A percentile compares a stretch with the other conserved stretches of the same genome.
Evolutionary conservation across 352 stramenopile species (phyloP).

Genomic region (Phytopythium sindhum): DNA sequence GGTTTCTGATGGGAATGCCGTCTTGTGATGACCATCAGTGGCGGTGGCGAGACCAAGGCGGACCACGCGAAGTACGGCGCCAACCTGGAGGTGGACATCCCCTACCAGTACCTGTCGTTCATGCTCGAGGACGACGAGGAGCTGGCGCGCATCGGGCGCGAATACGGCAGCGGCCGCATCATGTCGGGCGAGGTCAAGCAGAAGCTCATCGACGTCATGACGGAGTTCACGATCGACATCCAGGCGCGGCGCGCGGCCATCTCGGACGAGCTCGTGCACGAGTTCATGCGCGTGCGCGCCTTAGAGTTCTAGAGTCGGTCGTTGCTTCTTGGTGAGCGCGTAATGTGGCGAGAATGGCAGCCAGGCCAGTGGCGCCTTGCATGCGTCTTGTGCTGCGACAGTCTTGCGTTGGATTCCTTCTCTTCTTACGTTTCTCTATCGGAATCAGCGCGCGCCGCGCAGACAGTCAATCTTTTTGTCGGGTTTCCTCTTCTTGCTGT

Average conservation of each 20-base stretch:
- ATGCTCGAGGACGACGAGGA: conserved; percentile 99
- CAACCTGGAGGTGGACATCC: conserved; percentile 98
- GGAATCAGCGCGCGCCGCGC: neutral
- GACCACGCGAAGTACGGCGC: conserved; percentile 98
- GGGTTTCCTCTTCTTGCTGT: neutral
- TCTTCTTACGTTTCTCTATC: neutral
- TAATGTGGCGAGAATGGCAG: neutral
- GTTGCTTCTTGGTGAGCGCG: neutral
- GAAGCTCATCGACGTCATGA: conserved; percentile 93
- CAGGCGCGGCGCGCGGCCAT: conserved; percentile 92
- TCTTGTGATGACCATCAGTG: conserved; percentile 69
- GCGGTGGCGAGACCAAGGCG: conserved; percentile 97
- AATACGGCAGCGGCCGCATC: conserved; percentile 95
- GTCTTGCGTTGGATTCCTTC: neutral
- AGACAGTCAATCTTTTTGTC: neutral
- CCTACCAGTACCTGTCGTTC: conserved; percentile 99
- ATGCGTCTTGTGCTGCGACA: neutral
- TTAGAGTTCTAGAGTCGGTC: conserved; percentile 83
- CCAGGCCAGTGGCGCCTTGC: neutral
- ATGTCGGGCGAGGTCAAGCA: conserved; percentile 99
- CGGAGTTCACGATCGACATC: conserved; percentile 92
- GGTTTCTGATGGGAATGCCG: conserved; percentile 63
- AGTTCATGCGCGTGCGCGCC: conserved; percentile 96
- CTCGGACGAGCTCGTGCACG: conserved; percentile 93
- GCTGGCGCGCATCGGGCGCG: conserved; percentile 89